A percentile compares a stretch with the other conserved stretches of the same genome.
Evolutionary conservation across 225 moss, liverwort and hornwort genomes (phyloP).

Genomic region (Straminergon stramineum): DNA sequence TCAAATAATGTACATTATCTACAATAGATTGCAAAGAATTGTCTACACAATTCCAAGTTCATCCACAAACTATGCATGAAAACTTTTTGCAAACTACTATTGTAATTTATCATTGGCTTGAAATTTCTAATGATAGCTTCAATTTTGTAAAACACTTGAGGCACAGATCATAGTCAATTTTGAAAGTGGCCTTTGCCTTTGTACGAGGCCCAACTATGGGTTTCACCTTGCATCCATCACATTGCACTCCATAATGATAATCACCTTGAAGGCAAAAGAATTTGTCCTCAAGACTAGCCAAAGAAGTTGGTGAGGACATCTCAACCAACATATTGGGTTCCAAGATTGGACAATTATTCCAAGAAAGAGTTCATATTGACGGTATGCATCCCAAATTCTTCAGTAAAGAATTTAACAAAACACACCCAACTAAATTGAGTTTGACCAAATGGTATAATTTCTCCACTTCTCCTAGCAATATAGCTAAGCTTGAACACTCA

Average conservation of each 20-base stretch:
- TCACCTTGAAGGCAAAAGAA: not conserved
- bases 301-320: too few relatives aligned
- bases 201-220: not conserved
- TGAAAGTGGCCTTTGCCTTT: not conserved
- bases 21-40: not conserved
- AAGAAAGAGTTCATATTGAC: too few relatives aligned
- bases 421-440: too few relatives aligned
- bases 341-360: too few relatives aligned
- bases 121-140: not conserved
- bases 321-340: too few relatives aligned
- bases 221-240: not conserved
- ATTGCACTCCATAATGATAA: rapidly evolving
- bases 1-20: not conserved
- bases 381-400: too few relatives aligned
- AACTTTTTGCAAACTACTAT: not conserved
- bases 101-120: not conserved
- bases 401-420: too few relatives aligned
- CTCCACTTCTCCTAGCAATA: too few relatives aligned
- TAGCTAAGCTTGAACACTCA: too few relatives aligned
- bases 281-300: not conserved
- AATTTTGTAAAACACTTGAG: not conserved
- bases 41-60: not conserved
- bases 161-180: not conserved
- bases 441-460: too few relatives aligned
- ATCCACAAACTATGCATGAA: not conserved